These are phyloP conservation scores for Saccharomyces hybrid DNA, from an alignment of 1,139 yeast genomes.

Conservation along the genomic window DNA sequence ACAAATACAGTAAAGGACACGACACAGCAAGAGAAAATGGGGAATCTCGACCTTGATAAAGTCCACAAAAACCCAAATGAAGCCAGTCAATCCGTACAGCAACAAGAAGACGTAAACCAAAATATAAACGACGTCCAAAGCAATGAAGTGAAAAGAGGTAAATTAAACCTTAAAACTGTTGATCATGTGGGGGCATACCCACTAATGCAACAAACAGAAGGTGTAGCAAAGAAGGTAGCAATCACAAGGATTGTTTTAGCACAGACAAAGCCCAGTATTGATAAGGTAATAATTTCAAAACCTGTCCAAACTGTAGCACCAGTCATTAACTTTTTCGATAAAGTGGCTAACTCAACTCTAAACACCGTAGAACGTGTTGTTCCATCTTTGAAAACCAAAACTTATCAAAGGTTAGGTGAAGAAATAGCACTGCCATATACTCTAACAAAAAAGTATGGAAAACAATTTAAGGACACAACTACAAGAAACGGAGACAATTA, in stretches of 20 bases:
- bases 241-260: slow-evolving; percentile 36
- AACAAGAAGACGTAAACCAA: neutral
- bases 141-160: neutral
- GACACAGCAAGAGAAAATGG: neutral
- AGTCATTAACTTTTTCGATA: slow-evolving; percentile 33
- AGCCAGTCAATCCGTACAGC: neutral
- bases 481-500: slow-evolving; percentile 22
- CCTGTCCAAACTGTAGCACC: slow-evolving; percentile 30
- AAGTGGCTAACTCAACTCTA: slow-evolving; percentile 29
- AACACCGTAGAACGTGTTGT: slow-evolving; percentile 29
- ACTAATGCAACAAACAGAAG: slow-evolving; percentile 37
- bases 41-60: neutral
- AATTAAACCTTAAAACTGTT: slow-evolving; percentile 23
- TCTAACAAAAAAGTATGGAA: slow-evolving; percentile 22
- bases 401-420: slow-evolving; percentile 28
- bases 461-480: slow-evolving; percentile 27
- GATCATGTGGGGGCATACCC: slow-evolving; percentile 37
- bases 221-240: slow-evolving; percentile 33
- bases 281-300: slow-evolving; percentile 31
- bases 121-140: neutral
- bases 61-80: neutral
- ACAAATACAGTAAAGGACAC: neutral
- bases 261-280: slow-evolving; percentile 38
- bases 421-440: slow-evolving; percentile 28
- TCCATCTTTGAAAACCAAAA: slow-evolving; percentile 33